Percentiles rank a stretch among this genome's conserved stretches.
phyloP scores from a whole-genome alignment of 306 rosid species.

The Lathyrus sativus region DNA sequence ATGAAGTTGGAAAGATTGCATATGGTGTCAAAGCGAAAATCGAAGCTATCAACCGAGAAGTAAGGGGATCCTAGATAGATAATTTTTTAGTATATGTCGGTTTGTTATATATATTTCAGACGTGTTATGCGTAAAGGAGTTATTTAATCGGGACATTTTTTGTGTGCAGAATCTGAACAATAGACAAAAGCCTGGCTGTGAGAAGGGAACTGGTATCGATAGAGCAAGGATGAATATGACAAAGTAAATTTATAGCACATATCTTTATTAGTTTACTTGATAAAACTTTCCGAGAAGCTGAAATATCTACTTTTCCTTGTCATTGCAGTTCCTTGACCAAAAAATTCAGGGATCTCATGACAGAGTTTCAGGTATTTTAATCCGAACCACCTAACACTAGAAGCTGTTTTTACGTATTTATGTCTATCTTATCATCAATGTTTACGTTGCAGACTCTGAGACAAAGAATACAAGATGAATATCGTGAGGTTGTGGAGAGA shows the following conservation, averaged over 20 bases:
- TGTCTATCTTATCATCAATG: constrained; percentile 35
- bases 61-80: constrained; percentile 41
- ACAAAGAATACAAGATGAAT: constrained; percentile 96
- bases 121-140: not conserved
- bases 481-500: constrained; percentile 99
- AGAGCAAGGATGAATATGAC: constrained; percentile 95
- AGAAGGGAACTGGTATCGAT: constrained; percentile 89
- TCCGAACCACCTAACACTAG: constrained; percentile 18
- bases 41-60: constrained; percentile 86
- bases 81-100: constrained; percentile 15
- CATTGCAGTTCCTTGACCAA: constrained; percentile 75
- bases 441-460: constrained; percentile 68
- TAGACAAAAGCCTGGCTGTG: constrained; percentile 90
- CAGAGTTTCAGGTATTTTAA: constrained; percentile 77
- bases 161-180: constrained; percentile 69
- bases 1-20: constrained; percentile 96
- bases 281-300: constrained; percentile 28
- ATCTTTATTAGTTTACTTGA: constrained; percentile 23
- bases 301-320: constrained; percentile 33
- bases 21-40: constrained; percentile 74
- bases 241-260: constrained; percentile 55
- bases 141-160: constrained; percentile 37
- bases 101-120: constrained; percentile 19
- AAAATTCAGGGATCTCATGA: constrained; percentile 86
- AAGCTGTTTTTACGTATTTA: constrained; percentile 31